Evolutionary conservation across 2,329 filamentous ascomycete genomes (phyloP), one percentile per base, ranked within the genome.

Genomic region (Epichloe elymi): DNA sequence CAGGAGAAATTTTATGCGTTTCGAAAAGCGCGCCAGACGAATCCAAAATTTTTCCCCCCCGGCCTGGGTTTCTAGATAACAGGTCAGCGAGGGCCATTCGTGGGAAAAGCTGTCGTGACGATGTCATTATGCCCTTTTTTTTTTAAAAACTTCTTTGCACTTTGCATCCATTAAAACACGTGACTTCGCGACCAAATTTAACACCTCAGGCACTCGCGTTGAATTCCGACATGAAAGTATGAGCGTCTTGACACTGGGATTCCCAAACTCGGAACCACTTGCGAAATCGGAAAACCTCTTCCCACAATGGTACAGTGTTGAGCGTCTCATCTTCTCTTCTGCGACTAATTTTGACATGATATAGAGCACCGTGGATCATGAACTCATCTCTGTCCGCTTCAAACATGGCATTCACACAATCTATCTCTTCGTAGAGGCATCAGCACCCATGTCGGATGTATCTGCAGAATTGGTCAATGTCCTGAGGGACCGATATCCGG

Each of bases 321-420:
- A 12, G 11, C 7, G 3, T 19, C 14, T 19, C 4, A 15, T 12
- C 8, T 49, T n/a, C 39, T 42, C 7, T 12, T n/a, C 30, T 15
- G 47, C 12, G 5, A 8, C 40, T 49, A 26, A 49, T 30, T 14
- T 12, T 11, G 30, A 40, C 15, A 15, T 17, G 7, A 6, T 3
- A 46, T 23, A 56, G 55, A 49, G 35, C 37, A 48, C 44, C 14
- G 57, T 69, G 19, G 66, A 70, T 53, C 73, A 79, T 43, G 68
- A 73, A n/a, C 70, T 76, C 57, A 73, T 79, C 59, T 86, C 84
- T 10, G 69, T 90, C 51, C 76, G 82, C 53, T 81, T 90, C 69
- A 88, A 88, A 65, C 76, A 85, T 63, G 81, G 84, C 61, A 79
- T 80, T 52, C 78, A 82, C 59, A 89, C 84, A 4, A 73, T 88